A percentile compares a stretch with the other conserved stretches of the same genome.
Conservation (phyloP, 2,329 filamentous ascomycete species). For the Calonectria pteridis region DNA sequence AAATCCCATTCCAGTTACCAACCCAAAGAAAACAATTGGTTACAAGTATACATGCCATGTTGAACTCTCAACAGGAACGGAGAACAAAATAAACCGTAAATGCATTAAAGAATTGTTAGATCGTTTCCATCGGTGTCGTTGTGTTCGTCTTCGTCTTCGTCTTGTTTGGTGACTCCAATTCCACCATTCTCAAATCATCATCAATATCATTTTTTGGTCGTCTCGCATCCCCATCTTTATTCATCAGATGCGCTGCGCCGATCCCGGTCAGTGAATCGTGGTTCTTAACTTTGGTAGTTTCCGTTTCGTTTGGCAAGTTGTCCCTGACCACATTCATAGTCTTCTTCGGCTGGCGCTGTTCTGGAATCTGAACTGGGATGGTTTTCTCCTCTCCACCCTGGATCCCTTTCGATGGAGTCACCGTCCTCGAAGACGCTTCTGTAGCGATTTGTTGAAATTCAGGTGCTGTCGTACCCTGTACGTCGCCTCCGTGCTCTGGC, state of each 20-base stretch:
- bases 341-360: not conserved
- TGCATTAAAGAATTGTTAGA: constrained; percentile 26
- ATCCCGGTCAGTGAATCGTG: constrained; percentile 20
- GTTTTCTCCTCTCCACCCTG: not conserved
- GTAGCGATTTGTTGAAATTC: constrained; percentile 33
- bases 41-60: constrained; percentile 32
- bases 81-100: constrained; percentile 1
- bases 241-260: constrained; percentile 29
- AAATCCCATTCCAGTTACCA: constrained; percentile 33
- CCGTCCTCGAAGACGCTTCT: constrained; percentile 27
- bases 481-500: constrained; percentile 28
- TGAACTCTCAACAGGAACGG: constrained; percentile 19
- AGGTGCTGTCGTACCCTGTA: constrained; percentile 43
- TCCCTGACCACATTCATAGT: not conserved
- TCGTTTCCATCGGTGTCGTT: constrained; percentile 24
- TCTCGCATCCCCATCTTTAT: constrained; percentile 33
- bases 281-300: not conserved
- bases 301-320: not conserved
- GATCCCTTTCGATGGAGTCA: constrained; percentile 24
- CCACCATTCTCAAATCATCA: constrained; percentile 30
- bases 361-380: not conserved
- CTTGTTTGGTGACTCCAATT: constrained; percentile 21
- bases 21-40: not conserved
- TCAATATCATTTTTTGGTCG: constrained; percentile 36
- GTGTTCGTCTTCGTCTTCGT: constrained; percentile 35